phyloP scores from a whole-genome alignment of 495 filamentous ascomycete genomes.

The Tuber microsphaerosporum region DNA sequence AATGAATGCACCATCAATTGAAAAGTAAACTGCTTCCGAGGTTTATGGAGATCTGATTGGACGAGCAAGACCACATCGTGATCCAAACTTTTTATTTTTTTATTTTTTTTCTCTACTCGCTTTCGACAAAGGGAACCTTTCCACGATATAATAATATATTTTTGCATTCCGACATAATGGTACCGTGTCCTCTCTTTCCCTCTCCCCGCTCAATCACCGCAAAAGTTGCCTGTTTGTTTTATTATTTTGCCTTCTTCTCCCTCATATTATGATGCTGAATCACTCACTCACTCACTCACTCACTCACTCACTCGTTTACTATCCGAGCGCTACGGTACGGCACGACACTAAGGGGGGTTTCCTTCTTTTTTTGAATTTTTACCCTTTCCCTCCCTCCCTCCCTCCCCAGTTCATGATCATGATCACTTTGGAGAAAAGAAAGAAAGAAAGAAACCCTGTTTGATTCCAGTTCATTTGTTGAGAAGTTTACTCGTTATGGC shows the following conservation, averaged over 20 bases:
- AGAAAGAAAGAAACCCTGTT: conserved; percentile 19
- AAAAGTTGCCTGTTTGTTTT: background rate
- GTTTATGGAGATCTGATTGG: conserved; percentile 20
- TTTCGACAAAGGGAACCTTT: background rate
- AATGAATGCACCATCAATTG: conserved; percentile 1
- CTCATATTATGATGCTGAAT: background rate
- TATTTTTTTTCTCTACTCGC: background rate
- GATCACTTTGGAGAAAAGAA: conserved; percentile 17
- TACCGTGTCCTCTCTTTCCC: background rate
- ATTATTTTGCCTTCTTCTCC: background rate
- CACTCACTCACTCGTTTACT: background rate
- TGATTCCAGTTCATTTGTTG: conserved; percentile 19
- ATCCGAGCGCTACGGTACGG: conserved; percentile 22
- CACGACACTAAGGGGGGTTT: background rate
- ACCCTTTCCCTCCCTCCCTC: background rate
- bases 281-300: background rate
- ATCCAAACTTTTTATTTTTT: conserved; percentile 14
- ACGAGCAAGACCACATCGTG: conserved; percentile 26
- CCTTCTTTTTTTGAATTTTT: background rate
- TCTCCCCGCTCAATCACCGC: background rate
- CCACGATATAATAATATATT: background rate
- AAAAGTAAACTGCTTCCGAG: conserved; percentile 13
- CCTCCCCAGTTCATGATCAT: background rate
- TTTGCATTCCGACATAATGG: background rate
- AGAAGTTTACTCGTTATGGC: conserved; percentile 21